Evolutionary conservation across 2,329 filamentous ascomycete genomes (phyloP).

Genomic region (Xylaria digitata): DNA sequence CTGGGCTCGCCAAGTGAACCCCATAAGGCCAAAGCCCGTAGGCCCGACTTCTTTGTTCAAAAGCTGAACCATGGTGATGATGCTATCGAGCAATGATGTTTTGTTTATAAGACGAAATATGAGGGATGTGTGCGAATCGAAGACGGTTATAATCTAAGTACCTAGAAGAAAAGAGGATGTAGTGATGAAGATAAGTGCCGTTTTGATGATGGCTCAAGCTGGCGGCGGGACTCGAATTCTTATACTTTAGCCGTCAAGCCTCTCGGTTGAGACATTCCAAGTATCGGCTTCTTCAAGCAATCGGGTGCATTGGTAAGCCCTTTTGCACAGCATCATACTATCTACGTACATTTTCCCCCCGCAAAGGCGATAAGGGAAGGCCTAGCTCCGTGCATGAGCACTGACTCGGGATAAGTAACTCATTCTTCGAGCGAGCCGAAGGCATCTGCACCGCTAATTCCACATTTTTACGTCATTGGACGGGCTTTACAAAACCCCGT

Average conservation of each 20-base stretch:
- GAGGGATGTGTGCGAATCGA: not conserved
- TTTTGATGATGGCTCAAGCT: not conserved
- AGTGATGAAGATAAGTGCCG: not conserved
- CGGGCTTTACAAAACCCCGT: not conserved
- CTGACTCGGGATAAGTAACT: not conserved
- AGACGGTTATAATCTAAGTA: not conserved
- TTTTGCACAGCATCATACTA: not conserved
- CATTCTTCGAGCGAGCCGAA: not conserved
- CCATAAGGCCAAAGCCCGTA: constrained; percentile 48
- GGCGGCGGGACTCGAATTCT: constrained; percentile 11
- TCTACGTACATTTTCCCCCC: not conserved
- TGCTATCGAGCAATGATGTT: not conserved
- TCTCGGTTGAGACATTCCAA: not conserved
- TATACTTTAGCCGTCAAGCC: constrained; percentile 33
- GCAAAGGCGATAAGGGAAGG: constrained; percentile 4
- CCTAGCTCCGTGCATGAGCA: constrained; percentile 14
- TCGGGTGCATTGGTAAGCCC: not conserved
- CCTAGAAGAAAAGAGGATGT: not conserved
- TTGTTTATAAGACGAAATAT: not conserved
- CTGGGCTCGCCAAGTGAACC: constrained; percentile 48
- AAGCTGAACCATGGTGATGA: constrained; percentile 45
- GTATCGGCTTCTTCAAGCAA: not conserved
- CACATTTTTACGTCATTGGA: not conserved
- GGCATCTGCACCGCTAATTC: not conserved
- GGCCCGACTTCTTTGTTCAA: constrained; percentile 45